A percentile compares a stretch with the other conserved stretches of the same genome.
Evolutionary conservation across 1,284 basidiomycete species (phyloP).

Genomic region (Thecaphora thlaspeos): DNA sequence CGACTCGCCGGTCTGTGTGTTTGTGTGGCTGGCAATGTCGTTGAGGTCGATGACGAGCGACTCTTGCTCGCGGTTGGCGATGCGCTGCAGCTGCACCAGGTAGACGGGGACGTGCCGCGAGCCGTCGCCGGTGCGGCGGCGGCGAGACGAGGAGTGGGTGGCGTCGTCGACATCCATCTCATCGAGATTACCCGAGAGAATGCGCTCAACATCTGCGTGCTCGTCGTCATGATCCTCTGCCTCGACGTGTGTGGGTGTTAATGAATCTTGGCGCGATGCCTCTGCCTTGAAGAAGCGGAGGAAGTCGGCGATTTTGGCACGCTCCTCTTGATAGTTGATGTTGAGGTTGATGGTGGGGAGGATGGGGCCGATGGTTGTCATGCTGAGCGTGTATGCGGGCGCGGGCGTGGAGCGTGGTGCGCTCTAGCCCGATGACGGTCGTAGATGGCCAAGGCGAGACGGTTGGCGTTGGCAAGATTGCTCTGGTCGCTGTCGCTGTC

Average conservation of each 20-base stretch:
- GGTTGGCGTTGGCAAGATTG: too few species aligned
- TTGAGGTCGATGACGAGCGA: constrained; percentile 79
- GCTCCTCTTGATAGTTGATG: constrained; percentile 63
- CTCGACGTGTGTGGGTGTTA: constrained; percentile 13
- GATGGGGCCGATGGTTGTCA: constrained; percentile 34
- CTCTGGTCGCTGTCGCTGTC: too few species aligned
- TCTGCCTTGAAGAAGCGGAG: constrained; percentile 47
- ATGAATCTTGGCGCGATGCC: constrained; percentile 21
- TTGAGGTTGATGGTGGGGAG: constrained; percentile 63
- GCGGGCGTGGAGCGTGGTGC: too few species aligned
- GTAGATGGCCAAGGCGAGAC: too few species aligned
- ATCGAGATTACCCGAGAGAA: constrained; percentile 15
- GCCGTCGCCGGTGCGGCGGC: constrained; percentile 7
- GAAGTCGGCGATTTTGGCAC: constrained; percentile 52
- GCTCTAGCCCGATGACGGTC: too few species aligned
- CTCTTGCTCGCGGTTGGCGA: constrained; percentile 88
- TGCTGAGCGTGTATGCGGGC: too few species aligned
- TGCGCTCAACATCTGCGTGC: constrained; percentile 17
- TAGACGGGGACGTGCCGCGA: constrained; percentile 68
- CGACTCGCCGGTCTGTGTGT: constrained; percentile 21
- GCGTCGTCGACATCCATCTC: constrained; percentile 26
- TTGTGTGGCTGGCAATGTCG: constrained; percentile 65
- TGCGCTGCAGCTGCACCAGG: constrained; percentile 84
- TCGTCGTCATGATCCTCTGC: constrained; percentile 17
- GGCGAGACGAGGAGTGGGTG: background rate